Base-by-base conservation (phyloP, 805 yeast genomes). In the Candida nanaspora region DNA sequence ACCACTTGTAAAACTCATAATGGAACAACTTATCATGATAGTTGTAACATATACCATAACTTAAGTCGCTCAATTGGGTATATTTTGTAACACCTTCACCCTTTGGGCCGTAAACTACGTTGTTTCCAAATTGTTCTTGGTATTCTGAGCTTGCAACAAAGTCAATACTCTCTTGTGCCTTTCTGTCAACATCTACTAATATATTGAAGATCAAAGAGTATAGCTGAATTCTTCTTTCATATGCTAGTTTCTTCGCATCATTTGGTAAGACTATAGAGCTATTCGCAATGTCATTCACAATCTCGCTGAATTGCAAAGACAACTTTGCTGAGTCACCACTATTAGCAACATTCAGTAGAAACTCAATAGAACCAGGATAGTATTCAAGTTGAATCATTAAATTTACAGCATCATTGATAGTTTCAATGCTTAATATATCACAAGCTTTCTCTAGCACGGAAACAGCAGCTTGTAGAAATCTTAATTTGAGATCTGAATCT, bases 1-100 rank as follows among this genome's bases (percentile, higher is more conserved):
- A 80, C 97, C 98, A 93, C 57, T 86, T 91, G 60, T 93, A 93
- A 48, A 93, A 75, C 47, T 86, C 85, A 62, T 81, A 87, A 48
- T 93, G 98, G 72, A 93, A 93, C n/a, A 79, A 59, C 53, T 82
- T 85, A 56, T 93, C 98, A 35, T 75, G 70, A 40, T 81, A 80
- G 15, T 75, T 74, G 52, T 88, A 78, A 41, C 93, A 86, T 15
- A 82, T 71, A 8, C 74, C 72, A 57, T 89, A 89, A 26, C 93
- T 77, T 33, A 76, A 69, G 50, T 85, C 86, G 49, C 94, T 73
- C 21, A 82, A 60, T 45, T 76, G 76, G 16, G 74, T 65, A 47
- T 73, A 70, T 40, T 77, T 80, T 31, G 72, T 70, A 19, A 70
- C 65, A 13, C 61, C 48, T 48, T 65, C 55, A 4, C 61, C 66